Percentiles rank a stretch among this genome's conserved stretches.
Evolutionary conservation across 2,329 filamentous ascomycete genomes (phyloP).

Genomic region (Arachnomyces sp.): DNA sequence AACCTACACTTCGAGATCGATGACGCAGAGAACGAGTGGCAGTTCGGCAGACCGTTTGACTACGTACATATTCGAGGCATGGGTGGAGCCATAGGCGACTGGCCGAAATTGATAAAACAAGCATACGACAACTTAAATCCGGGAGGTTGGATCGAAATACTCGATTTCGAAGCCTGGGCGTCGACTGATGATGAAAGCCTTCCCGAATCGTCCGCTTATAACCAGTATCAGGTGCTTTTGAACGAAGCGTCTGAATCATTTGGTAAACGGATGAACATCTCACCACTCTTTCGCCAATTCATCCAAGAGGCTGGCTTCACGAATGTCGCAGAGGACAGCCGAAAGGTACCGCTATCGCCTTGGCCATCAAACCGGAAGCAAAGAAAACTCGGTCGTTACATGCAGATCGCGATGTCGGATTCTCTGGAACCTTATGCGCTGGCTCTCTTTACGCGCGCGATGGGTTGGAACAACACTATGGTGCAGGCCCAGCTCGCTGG

Average conservation of each 20-base stretch:
- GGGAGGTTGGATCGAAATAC: conserved; percentile 23
- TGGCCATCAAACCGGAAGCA: conserved; percentile 14
- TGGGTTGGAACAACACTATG: conserved; percentile 18
- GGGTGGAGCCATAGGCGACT: conserved; percentile 28
- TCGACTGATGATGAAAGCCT: conserved; percentile 22
- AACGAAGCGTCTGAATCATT: conserved; percentile 16
- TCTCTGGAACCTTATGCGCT: conserved; percentile 18
- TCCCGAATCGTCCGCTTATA: conserved; percentile 14
- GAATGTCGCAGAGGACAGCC: conserved; percentile 34
- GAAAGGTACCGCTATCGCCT: conserved; percentile 36
- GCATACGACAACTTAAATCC: conserved; percentile 19
- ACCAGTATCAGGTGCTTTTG: conserved; percentile 14
- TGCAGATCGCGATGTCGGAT: conserved; percentile 16
- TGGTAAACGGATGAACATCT: conserved; percentile 21
- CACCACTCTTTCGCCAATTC: conserved; percentile 27
- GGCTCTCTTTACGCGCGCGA: conserved; percentile 17
- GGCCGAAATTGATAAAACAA: conserved; percentile 19
- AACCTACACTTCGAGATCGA: conserved; percentile 45
- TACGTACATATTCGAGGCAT: conserved; percentile 32
- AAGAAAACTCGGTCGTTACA: conserved; percentile 13
- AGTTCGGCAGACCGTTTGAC: conserved; percentile 30
- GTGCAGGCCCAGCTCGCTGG: conserved; percentile 9
- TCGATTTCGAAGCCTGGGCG: conserved; percentile 23
- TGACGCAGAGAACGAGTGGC: conserved; percentile 34
- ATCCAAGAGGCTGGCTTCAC: conserved; percentile 45